Conservation (phyloP, 768 basidiomycete genomes). For the Podaxis pistillaris region DNA sequence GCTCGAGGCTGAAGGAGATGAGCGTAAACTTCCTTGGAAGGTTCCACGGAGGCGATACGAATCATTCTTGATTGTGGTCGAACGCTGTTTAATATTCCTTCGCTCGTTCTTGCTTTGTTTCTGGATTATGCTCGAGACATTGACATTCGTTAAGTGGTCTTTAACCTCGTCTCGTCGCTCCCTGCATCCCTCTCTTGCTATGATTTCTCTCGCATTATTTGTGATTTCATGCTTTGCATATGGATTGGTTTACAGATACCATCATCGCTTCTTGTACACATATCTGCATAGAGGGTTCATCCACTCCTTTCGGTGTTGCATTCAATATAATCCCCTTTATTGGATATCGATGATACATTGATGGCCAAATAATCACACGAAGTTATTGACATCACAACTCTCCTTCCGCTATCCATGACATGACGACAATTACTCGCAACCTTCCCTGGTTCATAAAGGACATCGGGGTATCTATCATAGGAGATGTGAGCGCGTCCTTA, state of each 20-base stretch:
- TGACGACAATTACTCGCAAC: constrained; percentile 79
- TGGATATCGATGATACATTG: background rate
- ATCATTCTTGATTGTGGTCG: background rate
- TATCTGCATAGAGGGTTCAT: background rate
- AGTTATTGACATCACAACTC: background rate
- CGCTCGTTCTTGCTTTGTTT: background rate
- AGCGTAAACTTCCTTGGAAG: constrained; percentile 6
- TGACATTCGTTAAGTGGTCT: background rate
- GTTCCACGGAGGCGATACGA: constrained; percentile 4
- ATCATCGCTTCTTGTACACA: background rate
- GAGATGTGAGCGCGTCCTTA: constrained; percentile 51
- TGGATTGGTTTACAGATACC: background rate
- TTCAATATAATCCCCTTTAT: background rate
- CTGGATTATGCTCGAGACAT: background rate
- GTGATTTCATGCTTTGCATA: background rate
- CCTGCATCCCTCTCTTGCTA: background rate
- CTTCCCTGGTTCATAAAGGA: constrained; percentile 86
- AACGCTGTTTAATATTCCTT: background rate
- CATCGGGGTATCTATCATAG: constrained; percentile 78
- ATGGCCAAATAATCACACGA: background rate
- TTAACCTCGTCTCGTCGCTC: background rate
- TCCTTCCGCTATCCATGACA: constrained; percentile 29
- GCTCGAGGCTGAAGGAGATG: constrained; percentile 9
- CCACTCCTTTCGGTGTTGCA: background rate
- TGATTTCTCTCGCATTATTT: background rate